phyloP scores from a whole-genome alignment of 1,284 basidiomycete genomes.

The Omphalotus olearius region DNA sequence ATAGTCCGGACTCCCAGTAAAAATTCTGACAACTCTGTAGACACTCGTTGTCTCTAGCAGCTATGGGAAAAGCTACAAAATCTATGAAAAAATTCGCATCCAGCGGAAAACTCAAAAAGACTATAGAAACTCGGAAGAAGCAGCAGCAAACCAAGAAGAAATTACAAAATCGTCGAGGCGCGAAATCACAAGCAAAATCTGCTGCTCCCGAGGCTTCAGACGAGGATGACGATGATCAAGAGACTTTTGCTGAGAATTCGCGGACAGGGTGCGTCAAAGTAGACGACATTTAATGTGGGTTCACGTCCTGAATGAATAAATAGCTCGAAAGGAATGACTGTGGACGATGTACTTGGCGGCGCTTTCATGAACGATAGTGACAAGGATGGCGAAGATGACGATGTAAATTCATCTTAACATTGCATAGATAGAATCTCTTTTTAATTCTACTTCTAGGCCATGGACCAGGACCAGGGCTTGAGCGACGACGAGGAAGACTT shows the following conservation, averaged over 20 bases:
- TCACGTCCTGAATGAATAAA: constrained; percentile 4
- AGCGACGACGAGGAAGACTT: constrained; percentile 40
- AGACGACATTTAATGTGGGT: constrained; percentile 1
- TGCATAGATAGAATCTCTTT: too few relatives aligned
- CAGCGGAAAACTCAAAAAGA: constrained; percentile 83
- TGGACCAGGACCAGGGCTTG: constrained; percentile 22
- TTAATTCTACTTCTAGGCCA: too few relatives aligned
- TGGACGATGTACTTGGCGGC: constrained; percentile 79
- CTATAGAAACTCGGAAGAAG: constrained; percentile 75
- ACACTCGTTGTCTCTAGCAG: not conserved
- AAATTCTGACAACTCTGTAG: too few relatives aligned
- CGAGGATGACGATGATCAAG: constrained; percentile 34
- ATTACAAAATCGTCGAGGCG: constrained; percentile 55
- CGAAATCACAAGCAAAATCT: constrained; percentile 40
- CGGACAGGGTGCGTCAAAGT: constrained; percentile 26
- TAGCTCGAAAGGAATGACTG: constrained; percentile 53
- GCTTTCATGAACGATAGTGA: constrained; percentile 67
- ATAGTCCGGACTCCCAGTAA: too few relatives aligned
- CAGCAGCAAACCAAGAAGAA: constrained; percentile 73
- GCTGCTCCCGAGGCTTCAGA: constrained; percentile 28
- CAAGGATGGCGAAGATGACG: constrained; percentile 43
- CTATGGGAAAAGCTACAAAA: constrained; percentile 53
- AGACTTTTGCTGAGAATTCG: constrained; percentile 30
- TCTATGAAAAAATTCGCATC: constrained; percentile 84
- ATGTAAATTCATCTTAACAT: constrained; percentile 19